These are phyloP conservation scores for Casuarina glauca DNA, from an alignment of 306 rosid species.

Conservation along the genomic window DNA sequence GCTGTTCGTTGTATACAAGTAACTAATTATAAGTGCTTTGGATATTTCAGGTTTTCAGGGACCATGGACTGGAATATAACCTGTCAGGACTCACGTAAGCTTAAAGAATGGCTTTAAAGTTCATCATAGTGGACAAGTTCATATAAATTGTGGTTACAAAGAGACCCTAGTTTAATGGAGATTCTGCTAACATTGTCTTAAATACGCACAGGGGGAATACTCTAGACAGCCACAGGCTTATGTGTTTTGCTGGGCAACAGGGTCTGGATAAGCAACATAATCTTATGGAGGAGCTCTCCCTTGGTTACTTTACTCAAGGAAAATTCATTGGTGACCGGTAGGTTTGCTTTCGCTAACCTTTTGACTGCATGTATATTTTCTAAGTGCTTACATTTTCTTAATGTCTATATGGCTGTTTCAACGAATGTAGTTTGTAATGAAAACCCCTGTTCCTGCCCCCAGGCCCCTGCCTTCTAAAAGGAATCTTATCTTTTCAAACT, in stretches of 20 bases:
- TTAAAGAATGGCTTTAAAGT: conserved; percentile 23
- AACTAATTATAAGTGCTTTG: conserved; percentile 13
- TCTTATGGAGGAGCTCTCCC: conserved; percentile 71
- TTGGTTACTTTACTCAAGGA: conserved; percentile 84
- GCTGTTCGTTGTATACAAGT: neutral
- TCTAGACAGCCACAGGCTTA: conserved; percentile 87
- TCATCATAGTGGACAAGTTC: conserved; percentile 18
- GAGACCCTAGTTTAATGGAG: conserved; percentile 8
- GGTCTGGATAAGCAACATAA: conserved; percentile 71
- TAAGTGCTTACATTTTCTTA: neutral
- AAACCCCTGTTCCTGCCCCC: neutral
- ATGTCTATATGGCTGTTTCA: neutral
- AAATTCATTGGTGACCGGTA: conserved; percentile 87
- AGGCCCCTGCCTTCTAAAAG: neutral
- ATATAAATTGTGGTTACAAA: conserved; percentile 11
- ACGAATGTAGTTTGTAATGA: neutral
- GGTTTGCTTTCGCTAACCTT: conserved; percentile 14
- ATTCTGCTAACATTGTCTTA: conserved; percentile 21
- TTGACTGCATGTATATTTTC: neutral
- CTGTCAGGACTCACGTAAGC: conserved; percentile 82
- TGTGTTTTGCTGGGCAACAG: conserved; percentile 70
- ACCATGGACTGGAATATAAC: conserved; percentile 53
- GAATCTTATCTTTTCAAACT: neutral
- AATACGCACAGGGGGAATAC: conserved; percentile 81
- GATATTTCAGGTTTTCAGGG: conserved; percentile 60